Conservation (phyloP, 805 yeast species). For the Ogataea chonburiensis region DNA sequence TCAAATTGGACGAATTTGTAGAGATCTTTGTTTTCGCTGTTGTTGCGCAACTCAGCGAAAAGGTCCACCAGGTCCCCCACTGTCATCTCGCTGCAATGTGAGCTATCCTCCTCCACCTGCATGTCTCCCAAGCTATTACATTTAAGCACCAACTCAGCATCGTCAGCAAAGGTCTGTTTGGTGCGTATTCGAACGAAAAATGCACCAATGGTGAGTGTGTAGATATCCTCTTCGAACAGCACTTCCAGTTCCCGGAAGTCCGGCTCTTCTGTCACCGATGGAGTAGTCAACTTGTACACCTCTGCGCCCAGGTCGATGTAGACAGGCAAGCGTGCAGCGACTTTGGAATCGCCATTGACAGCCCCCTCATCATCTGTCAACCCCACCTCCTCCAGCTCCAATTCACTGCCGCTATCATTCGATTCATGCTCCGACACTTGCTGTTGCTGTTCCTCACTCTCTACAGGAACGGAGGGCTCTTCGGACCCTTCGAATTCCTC, state of each 20-base stretch:
- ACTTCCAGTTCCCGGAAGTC: conserved; percentile 25
- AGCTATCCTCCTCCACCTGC: conserved; percentile 27
- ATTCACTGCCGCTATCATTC: too few relatives aligned
- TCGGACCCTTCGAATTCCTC: conserved; percentile 15
- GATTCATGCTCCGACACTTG: too few relatives aligned
- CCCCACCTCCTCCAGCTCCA: conserved; percentile 14
- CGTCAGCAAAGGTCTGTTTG: conserved; percentile 8
- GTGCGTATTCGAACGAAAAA: conserved; percentile 15
- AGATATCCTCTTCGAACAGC: conserved; percentile 19
- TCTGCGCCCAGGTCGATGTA: conserved; percentile 31
- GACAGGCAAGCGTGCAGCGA: conserved; percentile 21
- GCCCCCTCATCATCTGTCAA: conserved; percentile 10
- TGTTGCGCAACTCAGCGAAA: conserved; percentile 22
- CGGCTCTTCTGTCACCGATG: conserved; percentile 23
- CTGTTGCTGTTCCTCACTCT: background rate
- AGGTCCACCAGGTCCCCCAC: conserved; percentile 24
- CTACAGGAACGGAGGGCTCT: too few relatives aligned
- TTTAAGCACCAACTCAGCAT: conserved; percentile 18
- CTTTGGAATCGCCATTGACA: conserved; percentile 1
- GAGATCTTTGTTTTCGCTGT: conserved; percentile 25
- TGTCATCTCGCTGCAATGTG: conserved; percentile 13
- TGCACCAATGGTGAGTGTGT: conserved; percentile 9
- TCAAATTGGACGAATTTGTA: conserved; percentile 25
- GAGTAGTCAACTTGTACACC: conserved; percentile 27
- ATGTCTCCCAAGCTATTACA: conserved; percentile 25